A percentile compares a stretch with the other conserved stretches of the same genome.
Evolutionary conservation across 148 eudicot genomes (phyloP).

Genomic region (Camellia granthamiana): DNA sequence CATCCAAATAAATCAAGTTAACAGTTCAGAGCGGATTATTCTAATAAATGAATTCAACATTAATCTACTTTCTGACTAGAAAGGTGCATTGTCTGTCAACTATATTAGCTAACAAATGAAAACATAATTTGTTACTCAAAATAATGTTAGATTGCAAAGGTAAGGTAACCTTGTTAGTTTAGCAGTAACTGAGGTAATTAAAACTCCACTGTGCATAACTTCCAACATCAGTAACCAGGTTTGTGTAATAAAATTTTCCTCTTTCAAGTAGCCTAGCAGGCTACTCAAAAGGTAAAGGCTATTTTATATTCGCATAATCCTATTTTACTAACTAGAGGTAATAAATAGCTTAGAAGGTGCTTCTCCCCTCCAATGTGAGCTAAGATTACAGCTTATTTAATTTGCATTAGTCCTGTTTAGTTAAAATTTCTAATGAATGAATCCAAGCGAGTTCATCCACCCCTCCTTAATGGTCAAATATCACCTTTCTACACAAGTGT

Average conservation of each 20-base stretch:
- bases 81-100: neutral
- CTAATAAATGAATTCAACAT: neutral
- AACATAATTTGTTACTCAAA: neutral
- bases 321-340: neutral
- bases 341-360: conserved; percentile 4
- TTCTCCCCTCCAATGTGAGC: neutral
- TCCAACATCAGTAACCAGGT: neutral
- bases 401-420: neutral
- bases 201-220: neutral
- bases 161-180: too few species aligned
- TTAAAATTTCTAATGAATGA: neutral
- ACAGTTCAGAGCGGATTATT: neutral
- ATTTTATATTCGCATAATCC: neutral
- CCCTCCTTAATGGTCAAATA: neutral
- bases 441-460: neutral
- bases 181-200: neutral
- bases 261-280: neutral
- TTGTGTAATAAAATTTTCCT: neutral
- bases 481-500: neutral
- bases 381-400: neutral
- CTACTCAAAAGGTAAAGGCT: neutral
- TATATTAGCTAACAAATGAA: neutral
- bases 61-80: neutral
- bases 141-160: too few species aligned
- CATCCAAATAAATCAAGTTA: neutral